These are phyloP conservation scores for Teunomyces cretensis DNA, from an alignment of 805 yeast genomes.

Conservation along the genomic window DNA sequence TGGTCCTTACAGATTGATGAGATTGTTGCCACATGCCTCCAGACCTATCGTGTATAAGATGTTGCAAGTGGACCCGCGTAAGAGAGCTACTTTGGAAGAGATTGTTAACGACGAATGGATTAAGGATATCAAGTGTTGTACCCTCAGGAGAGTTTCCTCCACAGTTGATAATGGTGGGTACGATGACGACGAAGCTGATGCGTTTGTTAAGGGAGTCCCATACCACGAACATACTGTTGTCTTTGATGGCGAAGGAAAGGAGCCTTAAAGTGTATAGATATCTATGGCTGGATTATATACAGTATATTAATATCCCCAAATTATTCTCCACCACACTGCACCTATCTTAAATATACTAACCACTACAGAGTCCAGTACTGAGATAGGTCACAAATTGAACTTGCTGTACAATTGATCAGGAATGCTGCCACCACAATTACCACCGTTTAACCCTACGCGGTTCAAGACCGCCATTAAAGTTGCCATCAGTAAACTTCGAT, in stretches of 20 bases:
- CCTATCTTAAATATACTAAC: no score
- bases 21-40: conserved; percentile 79
- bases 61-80: conserved; percentile 58
- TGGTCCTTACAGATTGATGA: conserved; percentile 80
- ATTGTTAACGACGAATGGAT: conserved; percentile 74
- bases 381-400: no score
- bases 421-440: conserved; percentile 5
- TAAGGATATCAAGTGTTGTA: conserved; percentile 58
- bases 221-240: conserved; percentile 42
- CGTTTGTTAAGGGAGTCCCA: conserved; percentile 36
- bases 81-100: conserved; percentile 67
- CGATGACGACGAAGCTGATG: conserved; percentile 39
- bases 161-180: conserved; percentile 19
- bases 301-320: not conserved
- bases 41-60: conserved; percentile 71
- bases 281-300: not conserved
- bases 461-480: conserved; percentile 53
- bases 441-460: conserved; percentile 32
- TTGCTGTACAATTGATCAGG: no score
- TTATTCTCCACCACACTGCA: not conserved
- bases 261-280: not conserved
- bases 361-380: no score
- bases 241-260: conserved; percentile 8
- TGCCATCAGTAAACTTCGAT: conserved; percentile 68
- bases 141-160: conserved; percentile 33